Evolutionary conservation across 2,329 filamentous ascomycete species (phyloP).

Genomic region (Ophiostoma pallidulum): DNA sequence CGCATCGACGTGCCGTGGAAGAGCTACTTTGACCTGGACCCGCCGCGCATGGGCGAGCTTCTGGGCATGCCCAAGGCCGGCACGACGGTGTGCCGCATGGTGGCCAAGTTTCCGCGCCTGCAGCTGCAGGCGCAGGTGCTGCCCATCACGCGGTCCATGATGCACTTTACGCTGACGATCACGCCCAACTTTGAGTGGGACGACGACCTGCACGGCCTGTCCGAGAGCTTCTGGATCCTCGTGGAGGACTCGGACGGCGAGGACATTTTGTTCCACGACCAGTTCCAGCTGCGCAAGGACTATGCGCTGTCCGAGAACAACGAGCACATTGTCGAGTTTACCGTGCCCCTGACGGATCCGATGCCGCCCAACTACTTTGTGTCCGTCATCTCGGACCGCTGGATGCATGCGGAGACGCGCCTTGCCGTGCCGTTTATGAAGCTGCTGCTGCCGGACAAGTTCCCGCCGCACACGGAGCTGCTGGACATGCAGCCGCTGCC

Average conservation of each 20-base stretch:
- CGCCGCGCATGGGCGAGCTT: slow-evolving; percentile 90
- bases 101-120: slow-evolving; percentile 86
- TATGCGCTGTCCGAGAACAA: slow-evolving; percentile 79
- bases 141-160: slow-evolving; percentile 87
- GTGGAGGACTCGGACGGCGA: slow-evolving; percentile 97
- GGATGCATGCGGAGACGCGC: slow-evolving; percentile 97
- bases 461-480: slow-evolving; percentile 85
- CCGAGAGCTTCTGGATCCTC: slow-evolving; percentile 93
- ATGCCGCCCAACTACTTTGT: slow-evolving; percentile 99
- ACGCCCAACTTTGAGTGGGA: slow-evolving; percentile 97
- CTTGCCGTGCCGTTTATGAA: slow-evolving; percentile 92
- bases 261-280: slow-evolving; percentile 89
- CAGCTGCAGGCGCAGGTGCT: slow-evolving; percentile 91
- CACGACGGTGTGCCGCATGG: slow-evolving; percentile 71
- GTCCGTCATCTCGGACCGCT: slow-evolving; percentile 84
- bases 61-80: slow-evolving; percentile 81
- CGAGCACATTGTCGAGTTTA: slow-evolving; percentile 92
- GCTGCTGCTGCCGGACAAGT: slow-evolving; percentile 86
- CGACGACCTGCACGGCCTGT: slow-evolving; percentile 72
- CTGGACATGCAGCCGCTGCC: slow-evolving; percentile 87
- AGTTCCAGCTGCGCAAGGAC: slow-evolving; percentile 82
- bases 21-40: slow-evolving; percentile 92
- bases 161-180: slow-evolving; percentile 82
- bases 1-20: slow-evolving; percentile 89
- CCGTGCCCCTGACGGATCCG: slow-evolving; percentile 89